These are phyloP conservation scores for Ustilago loliicola DNA, from an alignment of 1,284 basidiomycete species.

Conservation along the genomic window DNA sequence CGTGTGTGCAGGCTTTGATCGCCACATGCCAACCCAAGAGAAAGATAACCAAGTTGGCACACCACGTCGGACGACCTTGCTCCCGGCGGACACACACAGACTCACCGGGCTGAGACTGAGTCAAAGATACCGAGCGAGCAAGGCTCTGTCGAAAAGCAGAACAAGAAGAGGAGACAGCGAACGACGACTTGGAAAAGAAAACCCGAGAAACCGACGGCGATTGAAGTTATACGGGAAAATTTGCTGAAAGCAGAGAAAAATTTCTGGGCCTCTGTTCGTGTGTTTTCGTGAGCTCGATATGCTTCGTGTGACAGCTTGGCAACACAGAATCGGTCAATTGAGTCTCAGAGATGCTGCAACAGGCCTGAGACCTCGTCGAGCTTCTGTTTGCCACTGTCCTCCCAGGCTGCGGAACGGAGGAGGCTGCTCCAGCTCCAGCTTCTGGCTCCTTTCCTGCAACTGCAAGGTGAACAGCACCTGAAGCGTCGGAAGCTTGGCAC, in stretches of 20 bases:
- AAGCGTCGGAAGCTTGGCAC: slow-evolving; percentile 54
- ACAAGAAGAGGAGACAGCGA: not conserved
- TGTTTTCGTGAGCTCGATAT: not conserved
- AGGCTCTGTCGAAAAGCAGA: not conserved
- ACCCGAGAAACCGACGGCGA: slow-evolving; percentile 25
- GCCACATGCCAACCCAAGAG: not conserved
- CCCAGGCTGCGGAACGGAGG: not conserved
- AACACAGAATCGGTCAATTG: not conserved
- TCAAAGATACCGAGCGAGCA: not conserved
- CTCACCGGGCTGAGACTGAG: not conserved
- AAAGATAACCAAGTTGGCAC: not conserved
- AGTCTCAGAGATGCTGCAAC: not conserved
- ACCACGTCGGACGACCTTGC: not conserved
- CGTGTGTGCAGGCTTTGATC: no score
- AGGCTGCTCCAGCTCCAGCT: not conserved
- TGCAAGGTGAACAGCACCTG: slow-evolving; percentile 22
- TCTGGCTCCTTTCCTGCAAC: not conserved
- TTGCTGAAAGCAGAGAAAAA: not conserved
- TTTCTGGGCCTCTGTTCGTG: slow-evolving; percentile 6
- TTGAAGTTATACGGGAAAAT: slow-evolving; percentile 1
- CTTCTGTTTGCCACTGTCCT: not conserved
- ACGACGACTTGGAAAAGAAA: not conserved
- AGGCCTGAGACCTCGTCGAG: not conserved
- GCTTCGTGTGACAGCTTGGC: slow-evolving; percentile 14
- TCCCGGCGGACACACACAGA: not conserved